Evolutionary conservation across 2,329 filamentous ascomycete species (phyloP).

Genomic region (Cadophora sp.): DNA sequence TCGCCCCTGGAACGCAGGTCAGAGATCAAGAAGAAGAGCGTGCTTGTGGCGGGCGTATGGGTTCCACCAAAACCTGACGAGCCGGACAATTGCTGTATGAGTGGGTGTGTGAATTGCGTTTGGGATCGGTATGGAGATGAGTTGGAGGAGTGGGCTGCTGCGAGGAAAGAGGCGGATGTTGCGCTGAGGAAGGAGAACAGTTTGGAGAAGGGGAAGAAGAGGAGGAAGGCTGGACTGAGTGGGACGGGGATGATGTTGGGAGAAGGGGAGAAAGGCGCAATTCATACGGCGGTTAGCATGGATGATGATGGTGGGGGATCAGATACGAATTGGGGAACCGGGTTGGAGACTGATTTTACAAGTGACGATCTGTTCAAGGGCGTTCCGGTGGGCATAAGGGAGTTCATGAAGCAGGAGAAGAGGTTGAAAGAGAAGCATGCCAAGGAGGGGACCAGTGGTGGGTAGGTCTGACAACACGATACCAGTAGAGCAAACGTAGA

Average conservation of each 20-base stretch:
- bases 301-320: slow-evolving; percentile 83
- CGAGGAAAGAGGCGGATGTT: slow-evolving; percentile 67
- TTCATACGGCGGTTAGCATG: slow-evolving; percentile 65
- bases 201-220: slow-evolving; percentile 36
- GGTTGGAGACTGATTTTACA: slow-evolving; percentile 55
- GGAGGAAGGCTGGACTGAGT: slow-evolving; percentile 37
- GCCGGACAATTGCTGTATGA: slow-evolving; percentile 99
- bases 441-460: slow-evolving; percentile 52
- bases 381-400: slow-evolving; percentile 89
- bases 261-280: slow-evolving; percentile 40
- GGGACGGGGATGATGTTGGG: slow-evolving; percentile 44
- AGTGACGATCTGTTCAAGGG: slow-evolving; percentile 76
- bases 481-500: slow-evolving; percentile 11
- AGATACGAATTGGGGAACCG: slow-evolving; percentile 67
- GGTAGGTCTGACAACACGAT: slow-evolving; percentile 18
- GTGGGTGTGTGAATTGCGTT: slow-evolving; percentile 95
- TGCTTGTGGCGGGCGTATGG: slow-evolving; percentile 75
- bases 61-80: slow-evolving; percentile 87
- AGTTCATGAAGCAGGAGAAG: slow-evolving; percentile 99
- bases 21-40: slow-evolving; percentile 63
- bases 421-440: slow-evolving; percentile 78
- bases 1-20: slow-evolving; percentile 73
- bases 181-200: slow-evolving; percentile 52
- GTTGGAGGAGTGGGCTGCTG: slow-evolving; percentile 83
- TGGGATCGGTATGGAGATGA: slow-evolving; percentile 94